These are phyloP conservation scores for Saturnispora diversa DNA, from an alignment of 805 yeast genomes.

Conservation along the genomic window DNA sequence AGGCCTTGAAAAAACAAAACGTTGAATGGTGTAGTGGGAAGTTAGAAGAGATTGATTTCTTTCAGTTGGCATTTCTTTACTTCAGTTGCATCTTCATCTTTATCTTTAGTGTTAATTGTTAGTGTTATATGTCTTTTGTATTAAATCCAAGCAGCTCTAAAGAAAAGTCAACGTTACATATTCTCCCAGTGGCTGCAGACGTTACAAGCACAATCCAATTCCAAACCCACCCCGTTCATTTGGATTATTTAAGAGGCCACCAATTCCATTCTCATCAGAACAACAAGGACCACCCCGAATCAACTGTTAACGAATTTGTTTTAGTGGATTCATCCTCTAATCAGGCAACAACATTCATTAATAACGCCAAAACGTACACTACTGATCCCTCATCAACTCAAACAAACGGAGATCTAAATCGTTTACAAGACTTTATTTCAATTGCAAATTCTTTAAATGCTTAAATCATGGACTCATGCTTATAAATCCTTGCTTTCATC, in stretches of 20 bases:
- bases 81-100: too few relatives aligned
- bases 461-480: background rate
- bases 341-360: background rate
- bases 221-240: background rate
- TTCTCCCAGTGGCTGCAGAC: conserved; percentile 2
- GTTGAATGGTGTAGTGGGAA: too few relatives aligned
- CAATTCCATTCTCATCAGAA: background rate
- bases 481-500: background rate
- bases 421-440: background rate
- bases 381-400: conserved; percentile 1
- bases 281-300: background rate
- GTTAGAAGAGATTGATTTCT: too few relatives aligned
- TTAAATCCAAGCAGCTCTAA: background rate
- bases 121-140: too few relatives aligned
- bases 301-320: too few relatives aligned
- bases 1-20: too few relatives aligned
- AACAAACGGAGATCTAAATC: background rate
- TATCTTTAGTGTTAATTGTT: too few relatives aligned
- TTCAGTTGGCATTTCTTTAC: too few relatives aligned
- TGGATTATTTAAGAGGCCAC: conserved; percentile 1
- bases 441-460: conserved; percentile 1
- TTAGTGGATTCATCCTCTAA: too few relatives aligned
- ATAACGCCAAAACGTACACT: background rate
- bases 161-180: background rate
- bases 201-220: background rate